A percentile compares a stretch with the other conserved stretches of the same genome.
Conservation (phyloP, 2,329 filamentous ascomycete genomes). For the Cercospora janseana region DNA sequence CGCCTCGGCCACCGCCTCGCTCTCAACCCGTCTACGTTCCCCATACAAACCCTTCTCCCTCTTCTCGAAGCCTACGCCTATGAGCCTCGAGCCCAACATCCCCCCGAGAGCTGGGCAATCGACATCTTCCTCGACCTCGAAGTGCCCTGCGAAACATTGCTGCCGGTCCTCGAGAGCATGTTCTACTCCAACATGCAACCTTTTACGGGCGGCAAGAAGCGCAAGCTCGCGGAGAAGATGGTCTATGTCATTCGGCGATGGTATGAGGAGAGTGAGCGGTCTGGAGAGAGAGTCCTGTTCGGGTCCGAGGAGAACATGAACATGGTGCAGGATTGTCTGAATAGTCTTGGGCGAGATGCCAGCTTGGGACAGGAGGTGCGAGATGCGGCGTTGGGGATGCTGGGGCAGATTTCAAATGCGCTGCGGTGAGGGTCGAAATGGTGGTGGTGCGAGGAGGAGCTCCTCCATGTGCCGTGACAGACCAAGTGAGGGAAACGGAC, state of each 20-base stretch:
- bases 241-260: constrained; percentile 61
- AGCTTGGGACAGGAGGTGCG: constrained; percentile 27
- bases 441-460: neutral
- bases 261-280: constrained; percentile 57
- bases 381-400: constrained; percentile 26
- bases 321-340: constrained; percentile 37
- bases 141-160: constrained; percentile 60
- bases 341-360: constrained; percentile 25
- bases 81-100: constrained; percentile 51
- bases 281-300: constrained; percentile 54
- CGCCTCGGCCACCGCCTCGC: constrained; percentile 55
- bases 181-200: constrained; percentile 67
- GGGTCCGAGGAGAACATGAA: constrained; percentile 59
- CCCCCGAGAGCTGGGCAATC: constrained; percentile 59
- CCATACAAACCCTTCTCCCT: constrained; percentile 48
- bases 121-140: constrained; percentile 65
- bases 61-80: constrained; percentile 56
- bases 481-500: neutral
- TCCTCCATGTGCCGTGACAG: neutral
- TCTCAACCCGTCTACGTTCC: constrained; percentile 35
- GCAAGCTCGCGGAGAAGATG: constrained; percentile 60
- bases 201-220: constrained; percentile 56
- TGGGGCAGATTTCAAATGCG: constrained; percentile 17
- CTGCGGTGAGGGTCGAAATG: constrained; percentile 17
- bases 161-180: constrained; percentile 62